phyloP scores from a whole-genome alignment of 495 filamentous ascomycete species.

The Penicillium cataractarum region DNA sequence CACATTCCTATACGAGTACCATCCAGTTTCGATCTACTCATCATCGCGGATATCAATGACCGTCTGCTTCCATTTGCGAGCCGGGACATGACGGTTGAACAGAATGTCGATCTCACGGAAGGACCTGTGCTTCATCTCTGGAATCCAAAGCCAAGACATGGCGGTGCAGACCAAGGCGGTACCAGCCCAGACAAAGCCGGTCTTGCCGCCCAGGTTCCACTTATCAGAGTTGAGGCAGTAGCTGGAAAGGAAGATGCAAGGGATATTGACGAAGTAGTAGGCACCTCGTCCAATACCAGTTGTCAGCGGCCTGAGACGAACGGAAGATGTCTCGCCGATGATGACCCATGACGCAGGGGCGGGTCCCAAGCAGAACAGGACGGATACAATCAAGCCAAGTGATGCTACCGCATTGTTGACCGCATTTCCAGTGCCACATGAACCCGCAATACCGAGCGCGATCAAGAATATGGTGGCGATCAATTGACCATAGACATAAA shows the following conservation, averaged over 20 bases:
- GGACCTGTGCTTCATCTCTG: constrained; percentile 55
- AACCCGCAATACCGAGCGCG: constrained; percentile 53
- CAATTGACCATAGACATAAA: constrained; percentile 47
- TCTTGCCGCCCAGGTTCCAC: constrained; percentile 53
- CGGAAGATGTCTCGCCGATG: constrained; percentile 60
- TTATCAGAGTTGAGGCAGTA: constrained; percentile 53
- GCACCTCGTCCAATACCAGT: constrained; percentile 57
- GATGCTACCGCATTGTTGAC: constrained; percentile 52
- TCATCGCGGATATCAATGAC: constrained; percentile 55
- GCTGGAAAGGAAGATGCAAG: constrained; percentile 54
- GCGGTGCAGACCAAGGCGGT: constrained; percentile 56
- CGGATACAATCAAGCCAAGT: constrained; percentile 58
- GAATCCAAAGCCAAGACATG: constrained; percentile 61
- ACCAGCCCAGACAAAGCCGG: constrained; percentile 54
- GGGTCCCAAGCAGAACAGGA: constrained; percentile 55
- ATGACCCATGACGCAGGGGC: constrained; percentile 60
- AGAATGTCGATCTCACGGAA: constrained; percentile 58
- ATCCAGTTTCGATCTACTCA: constrained; percentile 45
- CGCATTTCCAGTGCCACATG: constrained; percentile 36
- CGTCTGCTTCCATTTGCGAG: constrained; percentile 58
- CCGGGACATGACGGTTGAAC: constrained; percentile 56
- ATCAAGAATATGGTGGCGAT: constrained; percentile 42
- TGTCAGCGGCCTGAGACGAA: constrained; percentile 59
- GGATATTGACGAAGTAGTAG: constrained; percentile 58
- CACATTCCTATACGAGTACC: no score